phyloP scores from a whole-genome alignment of 768 basidiomycete genomes.

The Tulasnella sp. region DNA sequence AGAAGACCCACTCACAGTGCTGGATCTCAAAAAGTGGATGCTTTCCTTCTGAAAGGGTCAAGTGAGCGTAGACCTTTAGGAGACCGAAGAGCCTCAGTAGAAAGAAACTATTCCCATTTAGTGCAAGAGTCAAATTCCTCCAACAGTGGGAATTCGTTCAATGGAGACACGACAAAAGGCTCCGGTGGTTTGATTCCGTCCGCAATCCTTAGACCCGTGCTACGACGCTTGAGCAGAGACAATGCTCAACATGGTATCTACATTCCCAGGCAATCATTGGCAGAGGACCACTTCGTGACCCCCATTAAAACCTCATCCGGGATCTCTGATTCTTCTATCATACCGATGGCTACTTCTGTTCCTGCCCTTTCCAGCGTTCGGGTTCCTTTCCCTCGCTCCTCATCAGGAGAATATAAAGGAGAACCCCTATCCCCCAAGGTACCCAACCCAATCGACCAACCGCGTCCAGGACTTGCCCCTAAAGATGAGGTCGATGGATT shows the following conservation, averaged over 20 bases:
- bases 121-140: no score
- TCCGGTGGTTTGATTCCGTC: constrained; percentile 5
- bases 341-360: constrained; percentile 2
- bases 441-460: no score
- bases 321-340: background rate
- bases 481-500: no score
- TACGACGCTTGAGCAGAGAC: constrained; percentile 3
- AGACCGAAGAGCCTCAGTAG: background rate
- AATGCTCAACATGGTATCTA: constrained; percentile 10
- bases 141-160: background rate
- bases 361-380: constrained; percentile 14
- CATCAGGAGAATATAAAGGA: constrained; percentile 15
- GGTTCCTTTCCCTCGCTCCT: constrained; percentile 17
- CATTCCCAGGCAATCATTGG: constrained; percentile 10
- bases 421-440: background rate
- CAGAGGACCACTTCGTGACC: constrained; percentile 11
- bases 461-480: no score
- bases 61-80: background rate
- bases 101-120: no score
- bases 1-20: constrained; percentile 8
- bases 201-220: background rate
- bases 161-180: constrained; percentile 1
- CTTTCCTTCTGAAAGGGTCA: constrained; percentile 3
- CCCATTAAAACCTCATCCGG: no score
- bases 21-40: constrained; percentile 7